phyloP scores from a whole-genome alignment of 1,139 yeast genomes.

The Debaryomyces coudertii region DNA sequence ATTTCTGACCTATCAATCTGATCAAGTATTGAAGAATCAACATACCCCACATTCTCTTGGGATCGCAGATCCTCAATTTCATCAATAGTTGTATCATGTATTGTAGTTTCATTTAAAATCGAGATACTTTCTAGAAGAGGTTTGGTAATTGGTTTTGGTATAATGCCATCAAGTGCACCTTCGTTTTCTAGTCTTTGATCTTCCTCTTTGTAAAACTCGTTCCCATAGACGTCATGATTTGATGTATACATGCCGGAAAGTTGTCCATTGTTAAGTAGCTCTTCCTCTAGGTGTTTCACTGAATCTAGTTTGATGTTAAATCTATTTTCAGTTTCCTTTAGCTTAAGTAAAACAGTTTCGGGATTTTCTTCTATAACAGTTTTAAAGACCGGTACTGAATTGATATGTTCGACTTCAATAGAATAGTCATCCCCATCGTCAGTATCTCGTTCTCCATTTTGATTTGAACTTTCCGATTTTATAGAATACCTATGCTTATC shows the following conservation, averaged over 20 bases:
- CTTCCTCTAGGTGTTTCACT: constrained; percentile 32
- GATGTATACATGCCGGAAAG: not conserved
- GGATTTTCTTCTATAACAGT: constrained; percentile 39
- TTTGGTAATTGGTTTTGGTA: constrained; percentile 3
- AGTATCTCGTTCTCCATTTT: constrained; percentile 4
- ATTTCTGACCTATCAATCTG: no score
- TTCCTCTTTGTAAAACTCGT: no score
- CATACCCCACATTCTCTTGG: no score
- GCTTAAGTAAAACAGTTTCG: constrained; percentile 28
- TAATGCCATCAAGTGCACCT: not conserved
- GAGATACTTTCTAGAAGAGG: constrained; percentile 2
- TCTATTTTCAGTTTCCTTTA: constrained; percentile 36
- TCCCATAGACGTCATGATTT: not conserved
- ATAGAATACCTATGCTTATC: constrained; percentile 14
- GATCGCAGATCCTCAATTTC: not conserved
- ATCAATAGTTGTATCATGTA: not conserved
- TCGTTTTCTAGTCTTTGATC: not conserved
- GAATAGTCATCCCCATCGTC: constrained; percentile 3
- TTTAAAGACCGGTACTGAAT: constrained; percentile 29
- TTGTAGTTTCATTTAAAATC: not conserved
- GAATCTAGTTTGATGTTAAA: constrained; percentile 37
- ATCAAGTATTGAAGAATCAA: no score
- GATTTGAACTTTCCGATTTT: constrained; percentile 5
- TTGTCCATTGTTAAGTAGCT: constrained; percentile 12
- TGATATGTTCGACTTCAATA: constrained; percentile 1